These are phyloP conservation scores for Alternaria angustiovoidea DNA, from an alignment of 2,329 filamentous ascomycete genomes.

Conservation along the genomic window DNA sequence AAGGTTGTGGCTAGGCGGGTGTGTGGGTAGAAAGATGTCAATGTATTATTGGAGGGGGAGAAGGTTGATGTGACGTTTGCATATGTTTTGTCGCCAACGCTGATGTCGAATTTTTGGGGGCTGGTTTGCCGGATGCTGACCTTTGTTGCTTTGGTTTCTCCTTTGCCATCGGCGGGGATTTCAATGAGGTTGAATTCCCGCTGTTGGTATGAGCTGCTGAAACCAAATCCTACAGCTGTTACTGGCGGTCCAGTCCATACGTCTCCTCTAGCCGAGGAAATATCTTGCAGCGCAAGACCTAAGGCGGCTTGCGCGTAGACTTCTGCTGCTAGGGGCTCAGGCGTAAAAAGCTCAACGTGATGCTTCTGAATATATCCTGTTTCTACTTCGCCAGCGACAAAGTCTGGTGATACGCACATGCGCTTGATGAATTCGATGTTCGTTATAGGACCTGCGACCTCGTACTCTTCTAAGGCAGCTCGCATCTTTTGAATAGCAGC, in stretches of 20 bases:
- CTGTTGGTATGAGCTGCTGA: conserved; percentile 62
- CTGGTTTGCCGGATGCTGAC: conserved; percentile 63
- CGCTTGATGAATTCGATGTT: conserved; percentile 97
- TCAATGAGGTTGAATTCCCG: conserved; percentile 67
- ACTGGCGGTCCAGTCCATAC: conserved; percentile 54
- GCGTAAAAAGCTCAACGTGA: conserved; percentile 77
- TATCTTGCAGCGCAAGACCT: conserved; percentile 67
- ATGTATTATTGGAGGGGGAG: conserved; percentile 53
- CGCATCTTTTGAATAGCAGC: conserved; percentile 84
- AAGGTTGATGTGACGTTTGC: conserved; percentile 59
- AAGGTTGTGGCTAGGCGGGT: conserved; percentile 83
- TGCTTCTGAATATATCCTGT: conserved; percentile 97
- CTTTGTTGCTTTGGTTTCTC: conserved; percentile 50
- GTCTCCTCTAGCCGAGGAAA: conserved; percentile 33
- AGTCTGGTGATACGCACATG: conserved; percentile 81
- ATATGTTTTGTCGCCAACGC: conserved; percentile 51
- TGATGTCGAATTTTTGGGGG: conserved; percentile 61
- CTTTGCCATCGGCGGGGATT: conserved; percentile 54
- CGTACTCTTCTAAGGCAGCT: conserved; percentile 83
- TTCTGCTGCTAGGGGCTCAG: conserved; percentile 69
- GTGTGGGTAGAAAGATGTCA: conserved; percentile 82
- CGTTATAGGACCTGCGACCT: conserved; percentile 90
- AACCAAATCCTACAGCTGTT: conserved; percentile 64
- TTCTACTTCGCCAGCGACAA: conserved; percentile 87
- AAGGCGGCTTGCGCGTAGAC: conserved; percentile 88